Conservation (phyloP, 1,284 basidiomycete species). For the Rhodotorula sp. region DNA sequence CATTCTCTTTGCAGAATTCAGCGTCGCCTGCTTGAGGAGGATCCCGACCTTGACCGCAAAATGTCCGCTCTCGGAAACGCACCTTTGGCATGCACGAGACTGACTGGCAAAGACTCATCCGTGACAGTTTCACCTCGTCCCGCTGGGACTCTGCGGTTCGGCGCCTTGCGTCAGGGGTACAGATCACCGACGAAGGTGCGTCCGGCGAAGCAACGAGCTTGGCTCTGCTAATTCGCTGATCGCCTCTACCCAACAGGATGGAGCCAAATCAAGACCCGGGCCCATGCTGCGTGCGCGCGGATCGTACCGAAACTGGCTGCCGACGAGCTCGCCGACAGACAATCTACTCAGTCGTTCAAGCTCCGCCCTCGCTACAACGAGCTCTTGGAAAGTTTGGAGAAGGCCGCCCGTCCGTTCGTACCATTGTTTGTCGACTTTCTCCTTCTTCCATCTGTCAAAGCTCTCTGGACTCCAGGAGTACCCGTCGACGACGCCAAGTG, state of each 20-base stretch:
- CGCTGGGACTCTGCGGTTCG: no score
- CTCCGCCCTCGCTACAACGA: not conserved
- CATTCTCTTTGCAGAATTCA: no score
- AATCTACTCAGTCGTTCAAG: not conserved
- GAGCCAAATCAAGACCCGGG: not conserved
- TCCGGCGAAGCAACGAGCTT: no score
- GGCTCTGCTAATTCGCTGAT: no score
- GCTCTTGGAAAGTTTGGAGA: not conserved
- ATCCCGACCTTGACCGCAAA: no score
- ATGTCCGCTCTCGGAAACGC: no score
- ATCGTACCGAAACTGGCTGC: not conserved
- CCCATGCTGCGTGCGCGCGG: not conserved
- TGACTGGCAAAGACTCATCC: no score
- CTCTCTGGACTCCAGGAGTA: not conserved
- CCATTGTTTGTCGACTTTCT: slow-evolving; percentile 16
- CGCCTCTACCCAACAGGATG: not conserved
- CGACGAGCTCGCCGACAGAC: no score
- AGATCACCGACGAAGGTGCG: not conserved
- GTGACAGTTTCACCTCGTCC: not conserved
- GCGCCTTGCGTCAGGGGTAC: no score
- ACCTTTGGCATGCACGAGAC: no score
- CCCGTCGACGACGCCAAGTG: not conserved
- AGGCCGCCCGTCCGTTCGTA: not conserved
- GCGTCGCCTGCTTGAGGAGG: no score
- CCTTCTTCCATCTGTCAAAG: slow-evolving; percentile 1